These are phyloP conservation scores for Solanum chacoense DNA, from an alignment of 305 asterid species.

Conservation along the genomic window DNA sequence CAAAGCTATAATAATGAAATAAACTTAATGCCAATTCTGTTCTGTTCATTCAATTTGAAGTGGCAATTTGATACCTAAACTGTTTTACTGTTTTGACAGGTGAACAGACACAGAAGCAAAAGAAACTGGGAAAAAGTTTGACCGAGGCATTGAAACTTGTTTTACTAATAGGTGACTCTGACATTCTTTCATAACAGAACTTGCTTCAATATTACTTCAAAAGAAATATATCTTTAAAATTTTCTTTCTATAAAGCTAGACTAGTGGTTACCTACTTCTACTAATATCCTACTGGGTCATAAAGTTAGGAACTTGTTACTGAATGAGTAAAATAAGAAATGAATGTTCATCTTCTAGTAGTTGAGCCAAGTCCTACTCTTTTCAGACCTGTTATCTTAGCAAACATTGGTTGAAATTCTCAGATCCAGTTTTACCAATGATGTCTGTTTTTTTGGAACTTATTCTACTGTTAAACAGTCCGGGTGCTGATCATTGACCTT, in stretches of 20 bases:
- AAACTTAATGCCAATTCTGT: background rate
- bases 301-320: background rate
- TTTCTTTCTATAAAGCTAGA: background rate
- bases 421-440: background rate
- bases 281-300: background rate
- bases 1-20: background rate
- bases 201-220: background rate
- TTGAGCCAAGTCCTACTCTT: background rate
- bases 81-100: constrained; percentile 31
- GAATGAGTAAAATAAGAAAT: background rate
- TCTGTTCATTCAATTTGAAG: background rate
- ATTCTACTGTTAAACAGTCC: background rate
- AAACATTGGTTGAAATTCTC: background rate
- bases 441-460: background rate
- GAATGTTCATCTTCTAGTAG: background rate
- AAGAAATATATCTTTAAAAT: background rate
- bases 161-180: constrained; percentile 64
- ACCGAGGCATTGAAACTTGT: constrained; percentile 92
- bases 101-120: constrained; percentile 33
- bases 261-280: background rate
- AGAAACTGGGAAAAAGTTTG: constrained; percentile 54
- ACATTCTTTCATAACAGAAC: background rate
- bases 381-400: background rate
- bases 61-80: background rate
- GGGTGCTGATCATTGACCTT: background rate